Conservation (phyloP, 495 filamentous ascomycete genomes). For the Xylaria nigripes region DNA sequence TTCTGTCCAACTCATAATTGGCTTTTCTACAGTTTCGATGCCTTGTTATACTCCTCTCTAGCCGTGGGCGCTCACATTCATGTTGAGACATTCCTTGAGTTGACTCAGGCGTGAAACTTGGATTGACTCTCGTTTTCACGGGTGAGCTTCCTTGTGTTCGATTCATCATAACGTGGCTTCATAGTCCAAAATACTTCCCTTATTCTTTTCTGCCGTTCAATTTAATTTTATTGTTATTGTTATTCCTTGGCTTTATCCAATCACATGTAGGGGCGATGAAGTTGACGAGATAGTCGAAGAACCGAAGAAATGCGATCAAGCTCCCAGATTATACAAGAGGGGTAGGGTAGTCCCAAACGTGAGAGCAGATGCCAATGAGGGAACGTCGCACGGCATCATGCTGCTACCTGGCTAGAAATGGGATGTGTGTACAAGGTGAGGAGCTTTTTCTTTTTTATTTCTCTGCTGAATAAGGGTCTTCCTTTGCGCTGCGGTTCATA, state of each 20-base stretch:
- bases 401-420: background rate
- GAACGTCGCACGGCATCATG: background rate
- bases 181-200: background rate
- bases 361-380: background rate
- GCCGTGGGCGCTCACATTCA: background rate
- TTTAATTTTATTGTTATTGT: background rate
- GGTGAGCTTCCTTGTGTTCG: background rate
- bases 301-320: background rate
- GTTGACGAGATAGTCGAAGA: conserved; percentile 1
- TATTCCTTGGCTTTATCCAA: conserved; percentile 1
- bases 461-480: background rate
- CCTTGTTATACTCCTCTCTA: background rate
- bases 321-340: background rate
- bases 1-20: background rate
- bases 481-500: background rate
- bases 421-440: background rate
- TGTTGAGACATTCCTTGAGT: conserved; percentile 1
- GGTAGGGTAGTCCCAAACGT: background rate
- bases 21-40: background rate
- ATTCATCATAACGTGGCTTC: background rate
- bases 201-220: background rate
- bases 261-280: background rate
- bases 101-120: conserved; percentile 1
- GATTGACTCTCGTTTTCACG: background rate
- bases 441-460: background rate